Base-by-base conservation (phyloP, 352 stramenopile genomes). In the Pythium sp. region DNA sequence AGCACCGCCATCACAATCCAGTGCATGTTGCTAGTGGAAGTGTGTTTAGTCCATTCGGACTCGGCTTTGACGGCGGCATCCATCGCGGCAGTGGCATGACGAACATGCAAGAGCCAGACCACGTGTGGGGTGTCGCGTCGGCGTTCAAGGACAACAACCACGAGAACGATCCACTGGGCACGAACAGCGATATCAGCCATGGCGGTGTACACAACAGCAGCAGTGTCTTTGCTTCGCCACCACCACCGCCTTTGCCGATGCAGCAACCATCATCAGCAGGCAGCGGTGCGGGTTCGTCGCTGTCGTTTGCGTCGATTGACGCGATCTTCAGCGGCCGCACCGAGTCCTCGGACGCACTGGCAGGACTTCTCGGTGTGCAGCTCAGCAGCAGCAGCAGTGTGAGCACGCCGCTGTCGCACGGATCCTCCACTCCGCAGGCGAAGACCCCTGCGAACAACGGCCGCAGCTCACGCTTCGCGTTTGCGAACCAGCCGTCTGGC, bases 251-350 rank as follows among this genome's bases (percentile, higher is more conserved):
- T 6, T 34, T 63, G 24, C 53, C 61, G 22, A 49, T 58, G 53
- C 43, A 58, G 20, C 18, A 53, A 14, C 9, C 69, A 2, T 43
- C 78, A 28, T 30, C 53, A 1, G 28, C 69, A 32, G 28, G 60
- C 28, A 32, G 28, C 28, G 49, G 58, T 20, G 67, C 76, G 41
- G 51, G 47, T 8, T 76, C 60, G 30, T 84, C 79, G 5, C 78
- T 82, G 43, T 93, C 85, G 20, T 95, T 95, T 76, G 83, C 85
- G 6, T 91, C 85, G 1, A 92, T 95, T 54, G 87, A 95, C 59
- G 84, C 87, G 22, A 93, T 93, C 58, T 95, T 95, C 69, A 92
- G 77, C 58, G 79, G 90, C 49, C 78, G 84, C 28, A 89, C 79
- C 36, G 84, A 93, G 30, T 81, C 85, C n/a, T 89, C 87, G 8